Conservation (phyloP, 164 flowering plant genomes). For the Tinospora cordifolia region DNA sequence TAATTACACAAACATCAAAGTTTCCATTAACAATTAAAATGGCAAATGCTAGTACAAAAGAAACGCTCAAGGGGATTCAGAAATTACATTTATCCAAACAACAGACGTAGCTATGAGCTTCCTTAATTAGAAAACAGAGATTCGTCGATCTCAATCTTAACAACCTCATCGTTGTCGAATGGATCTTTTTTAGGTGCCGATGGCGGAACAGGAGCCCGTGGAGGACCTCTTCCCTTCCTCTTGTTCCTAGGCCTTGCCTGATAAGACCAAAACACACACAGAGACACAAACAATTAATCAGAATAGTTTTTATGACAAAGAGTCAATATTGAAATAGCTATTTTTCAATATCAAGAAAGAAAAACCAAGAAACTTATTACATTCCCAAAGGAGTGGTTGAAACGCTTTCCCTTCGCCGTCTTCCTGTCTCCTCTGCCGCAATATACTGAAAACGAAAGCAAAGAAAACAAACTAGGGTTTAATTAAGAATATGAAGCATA, state of each 20-base stretch:
- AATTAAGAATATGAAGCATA: too few relatives aligned
- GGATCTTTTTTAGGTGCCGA: slow-evolving; percentile 57
- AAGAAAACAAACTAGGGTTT: background rate
- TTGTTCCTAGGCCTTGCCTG: slow-evolving; percentile 81
- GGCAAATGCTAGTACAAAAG: background rate
- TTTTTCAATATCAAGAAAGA: too few relatives aligned
- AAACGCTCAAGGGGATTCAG: background rate
- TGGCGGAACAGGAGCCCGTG: slow-evolving; percentile 50
- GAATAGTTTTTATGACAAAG: too few relatives aligned
- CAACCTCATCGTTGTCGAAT: slow-evolving; percentile 54
- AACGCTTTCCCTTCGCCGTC: slow-evolving; percentile 84
- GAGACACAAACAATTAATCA: background rate
- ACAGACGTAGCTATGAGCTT: background rate
- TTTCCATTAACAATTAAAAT: slow-evolving; percentile 1
- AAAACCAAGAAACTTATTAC: slow-evolving; percentile 48
- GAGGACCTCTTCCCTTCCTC: slow-evolving; percentile 89
- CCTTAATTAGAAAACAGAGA: slow-evolving; percentile 25
- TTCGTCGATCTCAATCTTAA: too few relatives aligned
- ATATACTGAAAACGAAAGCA: slow-evolving; percentile 39
- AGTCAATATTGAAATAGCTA: too few relatives aligned
- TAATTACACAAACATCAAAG: background rate
- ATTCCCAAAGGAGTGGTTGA: slow-evolving; percentile 81
- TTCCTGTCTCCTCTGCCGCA: slow-evolving; percentile 90
- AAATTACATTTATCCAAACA: slow-evolving; percentile 13
- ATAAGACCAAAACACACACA: background rate